Evolutionary conservation across 108 stramenopile genomes (phyloP).

Genomic region (Skeletonema marinoi): DNA sequence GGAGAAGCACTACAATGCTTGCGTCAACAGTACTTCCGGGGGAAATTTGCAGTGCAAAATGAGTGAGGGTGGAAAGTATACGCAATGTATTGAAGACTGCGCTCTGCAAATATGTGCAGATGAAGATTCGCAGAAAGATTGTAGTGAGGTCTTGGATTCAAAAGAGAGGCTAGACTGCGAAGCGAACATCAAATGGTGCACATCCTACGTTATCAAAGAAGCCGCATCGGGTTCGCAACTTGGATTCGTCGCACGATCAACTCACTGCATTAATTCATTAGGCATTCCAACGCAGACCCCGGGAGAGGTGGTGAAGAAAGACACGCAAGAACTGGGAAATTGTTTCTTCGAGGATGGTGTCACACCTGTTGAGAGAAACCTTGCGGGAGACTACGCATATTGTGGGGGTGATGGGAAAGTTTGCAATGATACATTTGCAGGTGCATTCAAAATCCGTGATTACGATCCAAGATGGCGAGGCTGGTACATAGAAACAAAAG

Average conservation of each 20-base stretch:
- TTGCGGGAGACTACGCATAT: conserved; percentile 14
- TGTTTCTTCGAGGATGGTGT: neutral
- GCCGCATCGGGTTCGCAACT: neutral
- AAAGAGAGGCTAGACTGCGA: neutral
- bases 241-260: conserved; percentile 39
- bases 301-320: neutral
- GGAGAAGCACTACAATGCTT: conserved; percentile 8
- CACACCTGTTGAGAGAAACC: neutral
- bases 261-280: conserved; percentile 22
- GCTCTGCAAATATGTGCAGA: conserved; percentile 8
- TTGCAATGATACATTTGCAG: conserved; percentile 45
- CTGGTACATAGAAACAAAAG: conserved; percentile 47
- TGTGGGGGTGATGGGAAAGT: conserved; percentile 22
- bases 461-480: conserved; percentile 52
- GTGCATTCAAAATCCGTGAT: conserved; percentile 28
- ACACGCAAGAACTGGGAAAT: neutral
- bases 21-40: conserved; percentile 10
- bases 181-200: conserved; percentile 22
- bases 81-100: conserved; percentile 14
- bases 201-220: conserved; percentile 15
- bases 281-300: conserved; percentile 42
- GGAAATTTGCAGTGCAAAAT: conserved; percentile 1
- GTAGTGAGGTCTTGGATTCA: neutral
- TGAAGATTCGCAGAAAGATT: neutral
- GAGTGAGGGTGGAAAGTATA: neutral